A percentile compares a stretch with the other conserved stretches of the same genome.
These are phyloP conservation scores for Microascus cirrosus DNA, from an alignment of 2,329 filamentous ascomycete genomes.

Conservation along the genomic window DNA sequence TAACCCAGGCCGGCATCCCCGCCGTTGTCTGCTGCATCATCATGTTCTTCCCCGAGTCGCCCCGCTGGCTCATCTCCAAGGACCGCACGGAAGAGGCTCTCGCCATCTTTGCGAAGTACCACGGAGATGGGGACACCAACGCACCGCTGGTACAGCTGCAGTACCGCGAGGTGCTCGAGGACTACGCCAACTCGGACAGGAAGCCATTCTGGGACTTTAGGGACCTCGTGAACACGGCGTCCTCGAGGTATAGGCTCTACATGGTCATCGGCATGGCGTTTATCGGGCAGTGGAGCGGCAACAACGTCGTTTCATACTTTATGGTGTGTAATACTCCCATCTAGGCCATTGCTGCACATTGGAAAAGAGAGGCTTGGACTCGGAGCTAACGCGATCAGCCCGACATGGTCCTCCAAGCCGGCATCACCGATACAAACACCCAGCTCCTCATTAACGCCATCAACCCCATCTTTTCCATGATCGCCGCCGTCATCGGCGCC, in stretches of 20 bases:
- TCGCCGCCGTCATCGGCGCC: constrained; percentile 42
- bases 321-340: constrained; percentile 32
- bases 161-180: constrained; percentile 55
- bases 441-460: constrained; percentile 33
- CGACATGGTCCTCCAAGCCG: constrained; percentile 27
- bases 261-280: constrained; percentile 53
- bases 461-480: constrained; percentile 46
- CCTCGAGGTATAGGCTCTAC: constrained; percentile 52
- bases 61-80: constrained; percentile 53
- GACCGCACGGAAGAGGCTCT: constrained; percentile 53
- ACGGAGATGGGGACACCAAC: constrained; percentile 47
- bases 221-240: constrained; percentile 50
- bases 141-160: constrained; percentile 55
- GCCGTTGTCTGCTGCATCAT: constrained; percentile 13
- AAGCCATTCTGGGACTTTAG: constrained; percentile 37
- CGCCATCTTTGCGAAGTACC: constrained; percentile 48
- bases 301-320: constrained; percentile 57
- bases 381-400: constrained; percentile 16
- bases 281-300: constrained; percentile 59
- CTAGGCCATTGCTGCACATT: neutral
- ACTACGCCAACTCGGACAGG: constrained; percentile 37
- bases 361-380: too few relatives aligned
- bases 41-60: constrained; percentile 53
- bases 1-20: constrained; percentile 13
- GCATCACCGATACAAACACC: constrained; percentile 24